Evolutionary conservation across 164 flowering plant species (phyloP).

Genomic region (Tetrastigma voinierianum): DNA sequence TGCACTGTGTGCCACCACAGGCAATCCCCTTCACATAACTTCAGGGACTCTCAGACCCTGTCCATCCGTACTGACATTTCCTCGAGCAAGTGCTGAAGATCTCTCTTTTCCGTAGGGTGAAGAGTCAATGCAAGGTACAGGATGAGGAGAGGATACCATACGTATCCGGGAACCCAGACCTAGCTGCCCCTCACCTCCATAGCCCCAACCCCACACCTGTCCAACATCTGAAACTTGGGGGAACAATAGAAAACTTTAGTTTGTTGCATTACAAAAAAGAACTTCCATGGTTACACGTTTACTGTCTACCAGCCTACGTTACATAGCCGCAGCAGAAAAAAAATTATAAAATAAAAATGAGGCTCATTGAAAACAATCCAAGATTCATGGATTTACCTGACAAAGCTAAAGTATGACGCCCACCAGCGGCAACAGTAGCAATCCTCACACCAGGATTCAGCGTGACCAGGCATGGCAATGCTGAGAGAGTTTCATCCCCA

Average conservation of each 20-base stretch:
- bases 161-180: constrained; percentile 94
- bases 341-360: not conserved
- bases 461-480: constrained; percentile 82
- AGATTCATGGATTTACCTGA: constrained; percentile 57
- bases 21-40: constrained; percentile 84
- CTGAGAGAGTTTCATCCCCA: constrained; percentile 72
- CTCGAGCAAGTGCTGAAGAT: constrained; percentile 42
- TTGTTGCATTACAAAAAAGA: constrained; percentile 12
- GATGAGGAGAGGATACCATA: constrained; percentile 97
- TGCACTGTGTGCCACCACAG: constrained; percentile 97
- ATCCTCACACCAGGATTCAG: constrained; percentile 83
- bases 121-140: constrained; percentile 76
- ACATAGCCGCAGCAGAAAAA: not conserved
- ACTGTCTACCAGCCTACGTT: constrained; percentile 2
- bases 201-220: constrained; percentile 99
- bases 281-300: constrained; percentile 18
- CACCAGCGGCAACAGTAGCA: constrained; percentile 88
- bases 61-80: constrained; percentile 50
- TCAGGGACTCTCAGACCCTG: constrained; percentile 62
- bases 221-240: constrained; percentile 80
- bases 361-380: not conserved
- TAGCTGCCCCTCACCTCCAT: constrained; percentile 99
- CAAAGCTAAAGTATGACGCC: constrained; percentile 89
- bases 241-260: constrained; percentile 31
- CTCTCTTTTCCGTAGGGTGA: constrained; percentile 52